Evolutionary conservation across 257 asterid genomes (phyloP).

Genomic region (Solanum chmielewskii): DNA sequence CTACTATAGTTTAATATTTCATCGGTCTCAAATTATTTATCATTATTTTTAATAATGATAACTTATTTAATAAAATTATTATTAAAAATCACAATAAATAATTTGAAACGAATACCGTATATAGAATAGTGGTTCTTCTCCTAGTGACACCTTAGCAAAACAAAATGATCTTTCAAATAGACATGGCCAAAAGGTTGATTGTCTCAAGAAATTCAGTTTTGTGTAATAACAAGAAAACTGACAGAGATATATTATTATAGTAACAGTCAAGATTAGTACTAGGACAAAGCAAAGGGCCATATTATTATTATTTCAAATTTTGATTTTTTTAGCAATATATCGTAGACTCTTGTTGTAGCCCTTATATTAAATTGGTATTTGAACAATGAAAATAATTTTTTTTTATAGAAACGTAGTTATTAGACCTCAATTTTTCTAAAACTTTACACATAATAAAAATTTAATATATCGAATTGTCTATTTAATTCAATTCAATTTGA

Average conservation of each 20-base stretch:
- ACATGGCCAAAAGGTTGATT: background rate
- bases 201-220: background rate
- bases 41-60: rapidly evolving
- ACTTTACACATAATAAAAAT: too few species aligned
- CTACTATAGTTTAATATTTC: background rate
- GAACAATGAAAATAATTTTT: rapidly evolving
- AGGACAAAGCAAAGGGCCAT: background rate
- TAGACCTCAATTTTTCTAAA: rapidly evolving
- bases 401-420: background rate
- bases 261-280: background rate
- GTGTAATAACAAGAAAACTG: background rate
- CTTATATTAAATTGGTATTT: background rate
- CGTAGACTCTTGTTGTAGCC: background rate
- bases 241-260: background rate
- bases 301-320: background rate
- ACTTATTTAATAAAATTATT: too few species aligned
- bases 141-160: background rate
- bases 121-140: background rate
- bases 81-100: too few species aligned
- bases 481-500: background rate
- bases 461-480: too few species aligned
- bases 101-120: rapidly evolving
- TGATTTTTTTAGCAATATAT: background rate
- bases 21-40: rapidly evolving
- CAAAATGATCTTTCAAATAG: background rate